Base-by-base conservation (phyloP, 768 basidiomycete genomes). In the Tylopilus felleus region DNA sequence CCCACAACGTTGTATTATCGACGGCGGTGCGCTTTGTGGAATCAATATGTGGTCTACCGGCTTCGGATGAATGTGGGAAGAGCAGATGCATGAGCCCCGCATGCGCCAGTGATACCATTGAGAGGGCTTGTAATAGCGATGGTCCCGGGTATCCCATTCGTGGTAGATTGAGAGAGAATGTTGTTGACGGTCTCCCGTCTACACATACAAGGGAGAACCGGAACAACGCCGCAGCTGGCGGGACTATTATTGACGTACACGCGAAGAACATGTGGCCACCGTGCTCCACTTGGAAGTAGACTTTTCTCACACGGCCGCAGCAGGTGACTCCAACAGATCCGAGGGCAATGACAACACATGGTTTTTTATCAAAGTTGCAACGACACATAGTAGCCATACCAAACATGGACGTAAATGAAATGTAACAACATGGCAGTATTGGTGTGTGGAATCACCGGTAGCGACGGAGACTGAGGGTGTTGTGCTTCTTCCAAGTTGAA, bases 401-500 rank as follows among this genome's bases (percentile, higher is more conserved):
- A 53, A 60, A 65, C 69, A 75, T 68, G 60, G 59, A 55, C 47
- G 53, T 52, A 65, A 52, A 49, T 49, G 55, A 39, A 49, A 35
- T 59, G 52, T 39, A 59, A 53, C 42, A 56, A 51, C 31, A 54
- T 35, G 17, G 41, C 50, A 42, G 25, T 5, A 41, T 40, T 31
- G 27, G n/a, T n/a, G 27, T 43, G 45, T 29, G 21, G 47, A 52
- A 61, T 81, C 67, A 92, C 74, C 90, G 86, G 82, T 92, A 92
- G 60, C 90, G 86, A 69, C 87, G 90, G 59, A 92, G 82, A 73
- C 85, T 88, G 82, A 92, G 89, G 16, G 95, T 97, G 84, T 98
- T 99, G 93, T 98, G 91, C 73, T 82, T 93, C 76, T 91, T 93
- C 94, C 94, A 98, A 75, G 90, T 93, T 10, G 93, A 88, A 59